Evolutionary conservation across 345 rosid genomes (phyloP), one percentile per base, ranked within the genome.

Genomic region (Salix caprea): DNA sequence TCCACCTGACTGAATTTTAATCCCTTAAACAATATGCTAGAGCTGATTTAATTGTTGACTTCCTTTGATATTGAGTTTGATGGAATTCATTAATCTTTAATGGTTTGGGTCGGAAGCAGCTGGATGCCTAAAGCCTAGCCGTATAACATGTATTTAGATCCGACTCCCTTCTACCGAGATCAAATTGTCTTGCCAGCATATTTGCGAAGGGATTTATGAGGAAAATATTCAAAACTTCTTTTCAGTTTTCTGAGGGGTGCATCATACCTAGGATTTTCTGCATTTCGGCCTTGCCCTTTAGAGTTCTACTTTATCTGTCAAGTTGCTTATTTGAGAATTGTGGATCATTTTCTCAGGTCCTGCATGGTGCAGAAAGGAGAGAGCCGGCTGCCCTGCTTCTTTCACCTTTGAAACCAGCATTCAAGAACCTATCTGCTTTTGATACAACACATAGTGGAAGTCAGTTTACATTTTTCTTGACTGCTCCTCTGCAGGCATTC

Each of bases 401-500:
- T 81, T 96, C 99, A 32, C 98, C 98, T 68, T 81, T 85, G 78
- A 90, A 85, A 83, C 89, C 92, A 40, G 84, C 85, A 34, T 90
- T 85, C 69, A 88, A 84, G 82, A 86, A 82, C 56, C 81, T 58
- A 56, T 81, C 89, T 23, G 72, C 46, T 79, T 82, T 82, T 80
- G 87, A 88, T 77, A 50, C 70, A 76, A 48, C 76, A 64, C 76
- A 85, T 18, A 79, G 75, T 28, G 97, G 95, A 83, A 92, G 97
- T 75, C 99, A 94, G 84, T 96, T 96, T 83, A 92, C 98, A 2
- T 88, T 89, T 83, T 96, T 92, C 94, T 88, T 96, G 64, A 85
- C 99, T 66, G 87, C 97, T 75, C 97, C 99, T 80, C 69, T 96
- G 60, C 95, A 87, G 74, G 99, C 99, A 39, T 92, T 94, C 85